Conservation (phyloP, 495 filamentous ascomycete species). For the Terfezia claveryi region DNA sequence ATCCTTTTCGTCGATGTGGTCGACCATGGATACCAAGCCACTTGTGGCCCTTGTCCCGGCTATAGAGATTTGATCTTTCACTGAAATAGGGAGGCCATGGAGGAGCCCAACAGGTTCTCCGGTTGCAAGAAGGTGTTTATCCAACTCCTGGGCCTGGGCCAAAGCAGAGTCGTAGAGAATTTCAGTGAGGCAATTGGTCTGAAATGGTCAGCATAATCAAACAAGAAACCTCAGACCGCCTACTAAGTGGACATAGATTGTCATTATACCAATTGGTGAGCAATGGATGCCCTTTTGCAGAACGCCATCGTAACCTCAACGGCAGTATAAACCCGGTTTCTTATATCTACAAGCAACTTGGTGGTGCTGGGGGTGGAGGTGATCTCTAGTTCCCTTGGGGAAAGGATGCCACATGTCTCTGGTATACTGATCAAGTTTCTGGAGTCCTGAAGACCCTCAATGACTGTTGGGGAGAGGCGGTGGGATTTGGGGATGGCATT, state of each 20-base stretch:
- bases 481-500: neutral
- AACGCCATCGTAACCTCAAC: neutral
- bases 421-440: neutral
- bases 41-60: conserved; percentile 34
- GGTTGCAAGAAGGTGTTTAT: conserved; percentile 28
- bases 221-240: neutral
- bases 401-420: neutral
- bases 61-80: conserved; percentile 48
- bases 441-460: neutral
- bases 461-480: neutral
- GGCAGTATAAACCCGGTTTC: neutral
- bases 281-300: neutral
- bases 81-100: conserved; percentile 42
- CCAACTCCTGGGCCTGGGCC: conserved; percentile 33
- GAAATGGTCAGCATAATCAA: neutral
- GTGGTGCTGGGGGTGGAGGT: neutral
- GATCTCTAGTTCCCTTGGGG: neutral
- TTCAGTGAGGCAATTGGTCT: conserved; percentile 41
- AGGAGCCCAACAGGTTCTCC: conserved; percentile 35
- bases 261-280: neutral
- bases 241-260: too few relatives aligned
- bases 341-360: neutral
- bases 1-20: conserved; percentile 28
- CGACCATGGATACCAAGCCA: conserved; percentile 34
- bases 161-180: conserved; percentile 42